Percentiles rank a stretch among this genome's conserved stretches.
These are phyloP conservation scores for Durusdinium trenchii DNA, from an alignment of 73 alveolate species.

Conservation along the genomic window DNA sequence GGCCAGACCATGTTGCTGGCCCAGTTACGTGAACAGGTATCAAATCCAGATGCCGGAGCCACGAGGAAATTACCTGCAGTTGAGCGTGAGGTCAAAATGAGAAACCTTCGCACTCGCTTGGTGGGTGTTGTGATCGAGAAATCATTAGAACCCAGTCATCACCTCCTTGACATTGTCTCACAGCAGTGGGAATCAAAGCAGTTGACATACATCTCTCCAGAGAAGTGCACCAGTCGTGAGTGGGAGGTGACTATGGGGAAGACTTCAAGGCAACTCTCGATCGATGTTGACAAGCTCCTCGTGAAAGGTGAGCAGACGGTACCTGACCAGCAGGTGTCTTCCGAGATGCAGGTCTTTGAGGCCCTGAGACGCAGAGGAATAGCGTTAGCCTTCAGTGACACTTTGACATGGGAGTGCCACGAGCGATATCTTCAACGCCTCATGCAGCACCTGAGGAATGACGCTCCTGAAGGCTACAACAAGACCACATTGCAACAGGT, in stretches of 20 bases:
- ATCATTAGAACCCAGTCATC: not conserved
- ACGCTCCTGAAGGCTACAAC: not conserved
- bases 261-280: not conserved
- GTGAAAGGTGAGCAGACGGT: not conserved
- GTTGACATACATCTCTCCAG: not conserved
- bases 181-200: not conserved
- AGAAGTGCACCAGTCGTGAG: constrained; percentile 18
- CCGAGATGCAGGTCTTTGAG: not conserved
- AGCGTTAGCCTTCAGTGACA: not conserved
- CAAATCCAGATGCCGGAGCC: not conserved
- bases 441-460: not conserved
- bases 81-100: not conserved
- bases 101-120: not conserved
- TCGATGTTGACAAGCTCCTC: not conserved
- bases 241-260: too few species aligned
- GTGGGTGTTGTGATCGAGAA: not conserved
- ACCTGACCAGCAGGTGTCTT: not conserved
- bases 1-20: not conserved
- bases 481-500: not conserved
- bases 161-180: not conserved
- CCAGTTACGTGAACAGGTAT: not conserved
- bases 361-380: not conserved
- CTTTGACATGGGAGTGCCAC: not conserved
- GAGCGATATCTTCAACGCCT: not conserved
- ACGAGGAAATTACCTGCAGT: not conserved